A percentile compares a stretch with the other conserved stretches of the same genome.
phyloP scores from a whole-genome alignment of 164 flowering plant species.

The Cinnamomum chago region DNA sequence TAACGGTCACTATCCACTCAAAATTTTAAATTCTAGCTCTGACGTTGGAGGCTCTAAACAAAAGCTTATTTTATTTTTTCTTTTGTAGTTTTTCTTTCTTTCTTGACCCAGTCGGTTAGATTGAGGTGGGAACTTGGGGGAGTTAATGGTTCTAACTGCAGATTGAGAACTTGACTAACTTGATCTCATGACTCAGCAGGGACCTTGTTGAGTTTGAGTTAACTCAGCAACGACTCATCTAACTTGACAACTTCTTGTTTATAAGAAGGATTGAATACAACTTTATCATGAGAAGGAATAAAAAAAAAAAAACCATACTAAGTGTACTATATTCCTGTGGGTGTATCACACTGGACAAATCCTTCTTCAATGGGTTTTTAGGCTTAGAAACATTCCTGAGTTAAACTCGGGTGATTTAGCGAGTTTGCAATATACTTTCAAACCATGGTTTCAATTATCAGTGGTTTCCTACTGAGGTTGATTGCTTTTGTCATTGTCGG shows the following conservation, averaged over 20 bases:
- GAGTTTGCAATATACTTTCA: not conserved
- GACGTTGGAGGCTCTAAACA: constrained; percentile 9
- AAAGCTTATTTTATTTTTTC: not conserved
- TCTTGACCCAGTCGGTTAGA: constrained; percentile 7
- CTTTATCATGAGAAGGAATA: not conserved
- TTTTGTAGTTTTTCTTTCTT: constrained; percentile 3
- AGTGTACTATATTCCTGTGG: not conserved
- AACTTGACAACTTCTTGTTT: not conserved
- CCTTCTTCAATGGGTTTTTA: too few relatives aligned
- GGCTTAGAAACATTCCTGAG: not conserved
- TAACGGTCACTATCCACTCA: constrained; percentile 18
- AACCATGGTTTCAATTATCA: constrained; percentile 5
- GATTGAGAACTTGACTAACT: not conserved
- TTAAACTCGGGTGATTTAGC: not conserved
- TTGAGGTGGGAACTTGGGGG: constrained; percentile 3
- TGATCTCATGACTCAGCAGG: not conserved
- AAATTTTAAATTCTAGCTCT: constrained; percentile 16
- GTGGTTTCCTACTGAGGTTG: constrained; percentile 3
- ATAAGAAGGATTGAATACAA: not conserved
- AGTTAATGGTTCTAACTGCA: not conserved
- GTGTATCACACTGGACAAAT: too few relatives aligned
- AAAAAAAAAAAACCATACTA: too few relatives aligned
- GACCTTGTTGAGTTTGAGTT: not conserved
- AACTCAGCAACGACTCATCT: not conserved
- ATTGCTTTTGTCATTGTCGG: constrained; percentile 25